Conservation (phyloP, 306 rosid genomes). For the Cyamopsis tetragonoloba region DNA sequence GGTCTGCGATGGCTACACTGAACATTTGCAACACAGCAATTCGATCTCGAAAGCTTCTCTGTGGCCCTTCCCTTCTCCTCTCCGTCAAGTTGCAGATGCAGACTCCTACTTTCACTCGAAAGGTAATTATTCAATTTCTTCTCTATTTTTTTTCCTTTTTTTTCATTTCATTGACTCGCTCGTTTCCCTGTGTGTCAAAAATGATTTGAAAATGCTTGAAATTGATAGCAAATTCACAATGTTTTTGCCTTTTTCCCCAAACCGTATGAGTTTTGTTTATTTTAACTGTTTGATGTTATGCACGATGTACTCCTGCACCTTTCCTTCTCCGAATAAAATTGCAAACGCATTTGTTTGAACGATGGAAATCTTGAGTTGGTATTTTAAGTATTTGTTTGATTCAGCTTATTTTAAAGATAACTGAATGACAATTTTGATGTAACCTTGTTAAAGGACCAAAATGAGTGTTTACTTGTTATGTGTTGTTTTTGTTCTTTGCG, state of each 20-base stretch:
- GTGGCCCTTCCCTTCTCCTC: constrained; percentile 28
- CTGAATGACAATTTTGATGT: too few species aligned
- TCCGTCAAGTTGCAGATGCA: constrained; percentile 25
- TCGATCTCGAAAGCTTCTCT: constrained; percentile 25
- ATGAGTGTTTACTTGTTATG: neutral
- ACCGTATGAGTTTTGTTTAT: too few species aligned
- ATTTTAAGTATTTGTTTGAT: too few species aligned
- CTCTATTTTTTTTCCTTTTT: neutral
- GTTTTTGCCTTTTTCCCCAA: too few species aligned
- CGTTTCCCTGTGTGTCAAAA: too few species aligned
- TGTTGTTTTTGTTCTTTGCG: constrained; percentile 3
- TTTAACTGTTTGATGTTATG: too few species aligned
- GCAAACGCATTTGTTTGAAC: neutral
- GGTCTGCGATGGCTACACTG: neutral
- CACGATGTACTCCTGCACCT: too few species aligned
- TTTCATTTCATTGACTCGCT: neutral
- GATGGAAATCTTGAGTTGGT: neutral
- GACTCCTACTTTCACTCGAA: constrained; percentile 35
- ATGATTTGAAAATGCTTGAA: too few species aligned
- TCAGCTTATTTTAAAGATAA: too few species aligned
- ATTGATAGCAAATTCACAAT: too few species aligned
- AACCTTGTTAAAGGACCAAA: neutral
- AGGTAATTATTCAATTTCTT: constrained; percentile 35
- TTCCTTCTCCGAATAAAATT: too few species aligned
- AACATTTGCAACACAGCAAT: constrained; percentile 18